Base-by-base conservation (phyloP, 306 rosid genomes). In the Casuarina equisetifolia region DNA sequence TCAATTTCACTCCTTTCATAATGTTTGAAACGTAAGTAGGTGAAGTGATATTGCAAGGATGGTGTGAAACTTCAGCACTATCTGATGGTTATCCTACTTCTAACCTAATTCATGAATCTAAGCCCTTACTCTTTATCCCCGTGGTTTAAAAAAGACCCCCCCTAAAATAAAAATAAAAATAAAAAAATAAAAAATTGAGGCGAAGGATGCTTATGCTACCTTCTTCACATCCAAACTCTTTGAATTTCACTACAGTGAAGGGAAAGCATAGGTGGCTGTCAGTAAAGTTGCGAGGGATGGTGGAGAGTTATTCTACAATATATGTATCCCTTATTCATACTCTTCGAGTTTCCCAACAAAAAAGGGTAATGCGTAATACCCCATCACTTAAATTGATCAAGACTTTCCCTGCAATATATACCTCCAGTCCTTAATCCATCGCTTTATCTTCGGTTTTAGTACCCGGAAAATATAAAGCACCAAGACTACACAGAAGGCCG, bases 41-140 rank as follows among this genome's bases (percentile, higher is more conserved):
- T 49, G 52, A 17, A 2, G 6, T 36, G 9, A 20, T 36, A 35
- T 20, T n/a, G 25, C 61, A 45, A 80, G 69, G 66, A 20, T 61
- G 43, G 43, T 61, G 40, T 25, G 66, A 10, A 11, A 50, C 6
- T 67, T 57, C 66, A 52, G n/a, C 17, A 9, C 25, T 72, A 53
- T 38, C 54, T 67, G 49, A 4, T 62, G 70, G 80, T 74, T 76
- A 48, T 36, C 77, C 80, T 70, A 75, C 52, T 61, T 44, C 38
- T 15, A 48, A 74, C 72, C 61, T 10, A 46, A 74, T 62, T 15
- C 63, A 57, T 54, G 70, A 13, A 58, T 11, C 5, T 20, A 19
- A 38, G 64, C 25, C 64, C 5, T 25, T 25, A 3, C 64, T 19
- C 62, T 25, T 19, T 35, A 19, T 57, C 64, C 11, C 4, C 10